Evolutionary conservation across 441 rosid genomes (phyloP), one percentile per base, ranked within the genome.

Genomic region (Melastoma candidum): DNA sequence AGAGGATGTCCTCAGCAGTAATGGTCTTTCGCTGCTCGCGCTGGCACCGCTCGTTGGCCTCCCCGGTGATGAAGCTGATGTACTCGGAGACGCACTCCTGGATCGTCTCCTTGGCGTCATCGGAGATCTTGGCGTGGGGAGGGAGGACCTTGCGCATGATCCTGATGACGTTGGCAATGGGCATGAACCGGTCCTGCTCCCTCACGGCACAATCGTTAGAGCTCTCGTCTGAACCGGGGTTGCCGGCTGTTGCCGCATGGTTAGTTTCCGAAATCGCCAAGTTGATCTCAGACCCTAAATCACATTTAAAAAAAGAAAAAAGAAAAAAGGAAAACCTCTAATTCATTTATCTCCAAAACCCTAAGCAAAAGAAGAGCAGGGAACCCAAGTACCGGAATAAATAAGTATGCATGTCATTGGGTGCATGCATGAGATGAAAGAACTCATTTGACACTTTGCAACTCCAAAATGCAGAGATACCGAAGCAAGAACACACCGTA

Each of bases 61-160:
- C 97, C 0, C 97, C 84, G 0, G 98, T 92, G 63, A 92, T 76
- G 90, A 92, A 92, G 79, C 97, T 88, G 79, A 92, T 88, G 83
- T 69, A 92, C 76, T 88, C 98, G 0, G 98, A 92, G 12, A 88
- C 98, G 22, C 98, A 92, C 74, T 92, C 98, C 65, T 92, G 97
- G 74, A 92, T 81, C 0, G 95, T 88, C 64, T 88, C 98, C 74
- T 92, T 92, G 50, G 97, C 95, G 1, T 88, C 95, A 29, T 88
- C 98, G 0, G 98, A 85, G 70, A 92, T 92, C 76, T 92, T 83
- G 46, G 88, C 88, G 12, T 80, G 84, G 0, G 79, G 8, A 0
- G 94, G 94, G 8, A 83, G 79, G 56, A 65, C 72, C 10, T 76
- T 68, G 11, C 90, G 92, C 95, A 88, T 88, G 69, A 85, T 85